phyloP scores from a whole-genome alignment of 208 protist genomes.

The Acanthamoeba healyi region DNA sequence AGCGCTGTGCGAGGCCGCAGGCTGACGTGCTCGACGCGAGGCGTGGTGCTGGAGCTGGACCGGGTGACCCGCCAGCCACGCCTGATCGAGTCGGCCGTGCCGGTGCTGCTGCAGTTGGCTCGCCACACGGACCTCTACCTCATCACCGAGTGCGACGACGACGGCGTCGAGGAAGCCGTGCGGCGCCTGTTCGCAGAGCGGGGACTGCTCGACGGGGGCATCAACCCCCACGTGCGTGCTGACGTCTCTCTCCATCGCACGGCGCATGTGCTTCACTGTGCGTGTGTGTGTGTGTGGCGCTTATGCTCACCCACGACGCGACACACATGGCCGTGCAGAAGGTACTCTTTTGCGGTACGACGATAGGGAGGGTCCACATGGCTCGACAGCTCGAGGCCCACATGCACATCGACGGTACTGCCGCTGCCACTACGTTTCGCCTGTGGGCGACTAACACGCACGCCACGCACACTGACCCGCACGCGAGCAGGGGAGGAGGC shows the following conservation, averaged over 20 bases:
- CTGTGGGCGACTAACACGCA: neutral
- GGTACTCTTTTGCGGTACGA: neutral
- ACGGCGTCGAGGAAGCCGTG: neutral
- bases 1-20: neutral
- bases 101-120: neutral
- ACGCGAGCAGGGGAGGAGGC: neutral
- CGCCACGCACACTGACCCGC: neutral
- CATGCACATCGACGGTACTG: slow-evolving; percentile 18
- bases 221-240: slow-evolving; percentile 3
- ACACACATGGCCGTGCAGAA: neutral
- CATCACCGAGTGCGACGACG: neutral
- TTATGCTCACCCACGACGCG: too few relatives aligned
- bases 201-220: neutral
- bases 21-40: neutral
- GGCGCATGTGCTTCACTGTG: neutral
- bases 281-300: too few relatives aligned
- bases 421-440: too few relatives aligned
- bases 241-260: neutral
- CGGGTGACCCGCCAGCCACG: neutral
- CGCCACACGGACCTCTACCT: neutral
- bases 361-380: neutral
- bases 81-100: neutral
- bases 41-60: neutral
- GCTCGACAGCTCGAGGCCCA: neutral
- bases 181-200: neutral